Evolutionary conservation across 116 monocot genomes (phyloP).

Genomic region (Phalaenopsis hybrid): DNA sequence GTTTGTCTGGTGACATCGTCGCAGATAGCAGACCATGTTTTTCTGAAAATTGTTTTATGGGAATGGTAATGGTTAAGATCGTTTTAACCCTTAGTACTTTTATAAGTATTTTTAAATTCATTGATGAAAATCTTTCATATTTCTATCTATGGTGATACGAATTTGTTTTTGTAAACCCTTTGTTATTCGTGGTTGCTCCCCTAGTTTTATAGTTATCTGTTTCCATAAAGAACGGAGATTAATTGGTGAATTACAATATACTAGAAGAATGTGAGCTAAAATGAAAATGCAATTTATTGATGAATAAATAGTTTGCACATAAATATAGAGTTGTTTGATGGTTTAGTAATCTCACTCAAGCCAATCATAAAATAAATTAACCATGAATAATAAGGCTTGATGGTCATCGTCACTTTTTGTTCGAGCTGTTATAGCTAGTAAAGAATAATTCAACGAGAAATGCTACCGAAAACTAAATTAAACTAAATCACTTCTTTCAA

Average conservation of each 20-base stretch:
- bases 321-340: neutral
- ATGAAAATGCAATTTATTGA: neutral
- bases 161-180: neutral
- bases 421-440: neutral
- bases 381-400: neutral
- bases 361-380: neutral
- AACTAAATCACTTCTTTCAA: neutral
- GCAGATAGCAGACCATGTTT: conserved; percentile 8
- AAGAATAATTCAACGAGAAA: neutral
- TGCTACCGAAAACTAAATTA: neutral
- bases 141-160: neutral
- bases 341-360: neutral
- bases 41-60: conserved; percentile 40
- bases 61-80: conserved; percentile 52
- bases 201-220: neutral
- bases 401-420: neutral
- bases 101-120: conserved; percentile 2
- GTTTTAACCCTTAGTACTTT: neutral
- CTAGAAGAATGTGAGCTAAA: neutral
- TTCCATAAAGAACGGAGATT: neutral
- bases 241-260: neutral
- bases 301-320: neutral
- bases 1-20: conserved; percentile 13
- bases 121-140: neutral
- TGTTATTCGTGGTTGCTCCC: neutral